Evolutionary conservation across 805 yeast genomes (phyloP), one percentile per base, ranked within the genome.

Genomic region (Middelhovenomyces tepae): DNA sequence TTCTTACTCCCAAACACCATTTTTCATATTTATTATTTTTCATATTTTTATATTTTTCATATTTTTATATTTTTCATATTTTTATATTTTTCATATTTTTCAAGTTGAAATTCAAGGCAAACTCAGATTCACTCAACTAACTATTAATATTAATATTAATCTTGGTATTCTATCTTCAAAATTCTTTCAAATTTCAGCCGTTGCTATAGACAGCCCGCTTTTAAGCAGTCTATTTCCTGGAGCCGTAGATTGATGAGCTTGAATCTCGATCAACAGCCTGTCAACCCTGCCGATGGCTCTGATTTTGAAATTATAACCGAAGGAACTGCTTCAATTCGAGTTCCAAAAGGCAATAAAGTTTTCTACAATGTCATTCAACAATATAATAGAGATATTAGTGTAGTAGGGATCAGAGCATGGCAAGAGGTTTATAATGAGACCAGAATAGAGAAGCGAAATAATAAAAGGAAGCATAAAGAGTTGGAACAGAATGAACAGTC

Each of bases 361-460:
- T 91, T 91, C 53, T 91, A 91, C 59, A 91, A 91, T 54, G 96
- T 94, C 7, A 81, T 91, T 36, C 99, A 91, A 59, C 97, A 89
- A 59, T 91, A 86, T 60, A 91, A 91, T 57, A 71, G 99, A 48
- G 99, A 91, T 53, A 60, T 91, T 31, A 80, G 94, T 44, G 80
- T 84, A 4, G 62, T 79, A 46, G 86, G 84, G 6, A 87, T 91
- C 40, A 71, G 76, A 37, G 94, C 97, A 0, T 91, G 94, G 89
- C 68, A 78, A 25, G 74, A 78, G 35, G 47, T 79, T 22, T 77
- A 73, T 41, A 57, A 65, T 13, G 67, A 58, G 24, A n/a, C n/a
- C n/a, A n/a, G n/a, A n/a, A n/a, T n/a, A n/a, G 55, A 54, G 28
- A 49, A 53, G 27, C 55, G 55, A 7, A 50, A 48, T 42, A 40